A percentile compares a stretch with the other conserved stretches of the same genome.
Conservation (phyloP, 176 grass and related monocot species). For the Bromus sterilis region DNA sequence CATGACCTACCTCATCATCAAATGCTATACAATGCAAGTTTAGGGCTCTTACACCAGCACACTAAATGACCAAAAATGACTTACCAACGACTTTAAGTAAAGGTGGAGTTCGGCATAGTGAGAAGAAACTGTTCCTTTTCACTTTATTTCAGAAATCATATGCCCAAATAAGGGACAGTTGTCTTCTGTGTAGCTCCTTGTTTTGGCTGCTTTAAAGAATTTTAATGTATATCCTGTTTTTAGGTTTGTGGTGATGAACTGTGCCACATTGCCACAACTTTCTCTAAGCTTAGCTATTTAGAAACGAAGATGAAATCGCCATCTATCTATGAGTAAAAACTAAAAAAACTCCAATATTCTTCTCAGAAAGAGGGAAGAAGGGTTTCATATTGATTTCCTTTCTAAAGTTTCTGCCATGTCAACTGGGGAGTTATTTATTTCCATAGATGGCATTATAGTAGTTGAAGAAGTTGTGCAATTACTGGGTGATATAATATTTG, state of each 20-base stretch:
- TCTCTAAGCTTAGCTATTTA: background rate
- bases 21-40: background rate
- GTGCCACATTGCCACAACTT: background rate
- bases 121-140: background rate
- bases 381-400: slow-evolving; percentile 7
- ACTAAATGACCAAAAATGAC: background rate
- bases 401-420: slow-evolving; percentile 15
- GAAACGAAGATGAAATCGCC: background rate
- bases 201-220: background rate
- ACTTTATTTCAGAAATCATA: slow-evolving; percentile 5
- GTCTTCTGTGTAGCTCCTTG: background rate
- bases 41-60: background rate
- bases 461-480: too few relatives aligned
- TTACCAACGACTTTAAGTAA: background rate
- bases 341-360: background rate
- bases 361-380: background rate
- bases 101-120: background rate
- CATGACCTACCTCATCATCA: background rate
- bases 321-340: background rate
- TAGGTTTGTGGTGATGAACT: background rate
- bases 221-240: slow-evolving; percentile 1
- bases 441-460: too few relatives aligned
- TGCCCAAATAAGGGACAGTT: background rate
- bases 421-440: background rate
- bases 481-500: too few relatives aligned